Evolutionary conservation across 2,329 filamentous ascomycete species (phyloP), one percentile per base, ranked within the genome.

Genomic region (Aureobasidium sp.): DNA sequence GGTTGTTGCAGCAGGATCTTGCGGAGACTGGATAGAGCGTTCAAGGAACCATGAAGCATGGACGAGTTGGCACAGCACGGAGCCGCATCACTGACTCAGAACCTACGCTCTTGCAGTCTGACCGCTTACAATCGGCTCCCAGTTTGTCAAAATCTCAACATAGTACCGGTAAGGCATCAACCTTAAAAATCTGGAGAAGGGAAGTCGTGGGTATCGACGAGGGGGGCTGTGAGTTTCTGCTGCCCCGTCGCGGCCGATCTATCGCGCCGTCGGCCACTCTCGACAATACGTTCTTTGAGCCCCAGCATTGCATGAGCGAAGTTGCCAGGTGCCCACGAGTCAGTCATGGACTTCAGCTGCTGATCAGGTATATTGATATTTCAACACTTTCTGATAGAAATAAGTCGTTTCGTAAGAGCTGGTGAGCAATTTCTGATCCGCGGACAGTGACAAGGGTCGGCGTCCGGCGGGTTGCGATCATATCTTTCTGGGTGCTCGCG

Each of bases 271-370:
- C 51, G 51, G 51, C 22, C 20, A 55, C 15, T 11, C 51, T 9
- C 42, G 51, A 55, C 51, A 41, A 31, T 29, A 41, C 37, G 42
- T 17, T 55, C 20, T 17, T 31, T 29, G 51, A 41, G 8, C 17
- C 51, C 51, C 37, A 55, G 27, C 34, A 27, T 22, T 39, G 34
- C 20, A 39, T 52, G 49, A 14, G 20, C 15, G 17, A 42, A 42
- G 17, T 20, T 20, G 22, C 15, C 25, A 15, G 7, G 31, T 12
- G 15, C 17, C 25, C 37, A 55, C 25, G 51, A 55, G 51, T 55
- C 51, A 55, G 36, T 55, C 27, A 22, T 20, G 27, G 51, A 55
- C 51, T 42, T 55, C 51, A 55, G 37, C 51, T 55, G 36, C 51
- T 55, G 51, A 29, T 42, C 37, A 29, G 34, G 15, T 11, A 55